Evolutionary conservation across 176 grass and related monocot species (phyloP).

Genomic region (Otatea glauca): DNA sequence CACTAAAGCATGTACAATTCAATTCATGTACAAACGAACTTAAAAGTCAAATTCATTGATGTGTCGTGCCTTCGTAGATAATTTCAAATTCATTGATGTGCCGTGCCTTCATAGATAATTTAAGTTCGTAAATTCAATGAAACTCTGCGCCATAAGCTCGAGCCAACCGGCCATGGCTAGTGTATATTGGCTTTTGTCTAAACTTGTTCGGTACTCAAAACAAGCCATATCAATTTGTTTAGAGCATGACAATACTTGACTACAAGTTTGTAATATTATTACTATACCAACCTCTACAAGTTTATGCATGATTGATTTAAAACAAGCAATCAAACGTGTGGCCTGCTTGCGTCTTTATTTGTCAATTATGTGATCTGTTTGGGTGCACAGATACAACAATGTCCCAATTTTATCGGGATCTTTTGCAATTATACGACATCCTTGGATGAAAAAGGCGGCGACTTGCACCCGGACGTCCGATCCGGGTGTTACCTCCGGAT

Average conservation of each 20-base stretch:
- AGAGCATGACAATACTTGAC: too few relatives aligned
- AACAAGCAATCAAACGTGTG: neutral
- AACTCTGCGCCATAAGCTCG: neutral
- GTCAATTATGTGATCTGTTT: neutral
- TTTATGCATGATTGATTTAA: neutral
- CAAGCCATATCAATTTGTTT: neutral
- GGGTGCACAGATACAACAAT: neutral
- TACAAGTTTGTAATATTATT: too few relatives aligned
- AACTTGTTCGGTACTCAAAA: neutral
- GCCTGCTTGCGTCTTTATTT: neutral
- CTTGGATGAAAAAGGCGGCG: neutral
- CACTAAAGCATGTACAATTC: too few relatives aligned
- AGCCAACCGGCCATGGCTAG: neutral
- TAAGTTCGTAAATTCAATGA: neutral
- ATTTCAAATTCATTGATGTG: too few relatives aligned
- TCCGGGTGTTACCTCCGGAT: too few relatives aligned
- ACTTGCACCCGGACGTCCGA: too few relatives aligned
- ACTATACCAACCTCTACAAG: neutral
- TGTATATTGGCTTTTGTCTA: neutral
- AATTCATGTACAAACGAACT: neutral
- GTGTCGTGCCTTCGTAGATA: too few relatives aligned
- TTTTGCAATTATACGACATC: neutral
- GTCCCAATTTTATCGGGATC: neutral
- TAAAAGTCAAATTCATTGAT: neutral
- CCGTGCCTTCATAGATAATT: neutral